phyloP scores from a whole-genome alignment of 345 rosid genomes.

The sweet orange (Citrus sinensis) region DNA sequence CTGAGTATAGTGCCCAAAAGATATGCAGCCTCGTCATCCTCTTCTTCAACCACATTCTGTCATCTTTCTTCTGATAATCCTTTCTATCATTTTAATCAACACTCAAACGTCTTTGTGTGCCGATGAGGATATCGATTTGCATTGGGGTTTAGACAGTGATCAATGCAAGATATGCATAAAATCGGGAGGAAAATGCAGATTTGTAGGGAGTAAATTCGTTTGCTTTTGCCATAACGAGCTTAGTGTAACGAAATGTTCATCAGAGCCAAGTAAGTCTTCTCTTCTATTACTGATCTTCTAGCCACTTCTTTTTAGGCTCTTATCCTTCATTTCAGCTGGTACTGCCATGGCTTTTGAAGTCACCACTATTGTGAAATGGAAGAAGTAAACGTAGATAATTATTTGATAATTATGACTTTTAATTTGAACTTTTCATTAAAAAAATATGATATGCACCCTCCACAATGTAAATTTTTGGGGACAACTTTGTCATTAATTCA shows the following conservation, averaged over 20 bases:
- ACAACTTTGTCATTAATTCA: no score
- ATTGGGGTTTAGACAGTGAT: not conserved
- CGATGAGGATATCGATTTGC: conserved; percentile 19
- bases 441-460: no score
- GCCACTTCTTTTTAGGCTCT: not conserved
- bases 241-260: conserved; percentile 5
- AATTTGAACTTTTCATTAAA: no score
- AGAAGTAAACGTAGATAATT: no score
- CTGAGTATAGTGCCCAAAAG: not conserved
- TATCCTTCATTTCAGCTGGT: not conserved
- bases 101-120: not conserved
- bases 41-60: not conserved
- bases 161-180: conserved; percentile 7
- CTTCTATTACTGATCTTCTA: not conserved
- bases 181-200: conserved; percentile 1
- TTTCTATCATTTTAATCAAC: not conserved
- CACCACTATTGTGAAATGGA: no score
- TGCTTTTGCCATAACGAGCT: conserved; percentile 24
- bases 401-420: no score
- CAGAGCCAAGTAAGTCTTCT: not conserved
- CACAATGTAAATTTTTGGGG: no score
- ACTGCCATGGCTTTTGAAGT: no score
- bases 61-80: not conserved
- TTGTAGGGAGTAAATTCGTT: not conserved
- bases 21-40: not conserved